Percentiles rank a stretch among this genome's conserved stretches.
Evolutionary conservation across 2,329 filamentous ascomycete genomes (phyloP).

Genomic region (Fusarium annulatum): DNA sequence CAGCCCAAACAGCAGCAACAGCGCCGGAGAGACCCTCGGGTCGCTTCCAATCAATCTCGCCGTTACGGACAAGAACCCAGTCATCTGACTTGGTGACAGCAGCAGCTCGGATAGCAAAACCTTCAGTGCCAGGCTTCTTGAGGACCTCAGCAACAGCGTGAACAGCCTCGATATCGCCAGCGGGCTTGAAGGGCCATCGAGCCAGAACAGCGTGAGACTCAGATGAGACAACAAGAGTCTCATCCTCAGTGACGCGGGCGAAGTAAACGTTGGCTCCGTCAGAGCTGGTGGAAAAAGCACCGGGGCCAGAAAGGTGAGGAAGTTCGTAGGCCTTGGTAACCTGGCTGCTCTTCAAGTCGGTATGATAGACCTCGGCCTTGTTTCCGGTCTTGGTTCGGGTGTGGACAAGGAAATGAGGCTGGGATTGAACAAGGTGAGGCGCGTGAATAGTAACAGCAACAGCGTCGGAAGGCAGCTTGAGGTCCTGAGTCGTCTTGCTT

Average conservation of each 20-base stretch:
- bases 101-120: conserved; percentile 82
- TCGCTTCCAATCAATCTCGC: conserved; percentile 81
- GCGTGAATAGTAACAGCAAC: conserved; percentile 75
- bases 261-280: conserved; percentile 88
- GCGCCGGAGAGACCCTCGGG: conserved; percentile 84
- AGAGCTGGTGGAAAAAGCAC: conserved; percentile 82
- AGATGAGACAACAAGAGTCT: conserved; percentile 80
- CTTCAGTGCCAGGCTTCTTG: conserved; percentile 70
- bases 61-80: conserved; percentile 87
- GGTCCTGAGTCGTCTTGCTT: conserved; percentile 66
- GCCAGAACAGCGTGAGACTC: conserved; percentile 80
- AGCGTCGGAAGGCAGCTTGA: conserved; percentile 61
- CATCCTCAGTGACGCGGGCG: conserved; percentile 80
- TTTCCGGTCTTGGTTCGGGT: conserved; percentile 76
- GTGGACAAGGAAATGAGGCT: conserved; percentile 87
- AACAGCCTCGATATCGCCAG: conserved; percentile 59
- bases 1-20: conserved; percentile 83
- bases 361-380: conserved; percentile 87
- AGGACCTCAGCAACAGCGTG: conserved; percentile 86
- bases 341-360: conserved; percentile 75
- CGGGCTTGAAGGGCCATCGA: conserved; percentile 72
- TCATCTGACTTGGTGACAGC: conserved; percentile 75
- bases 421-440: conserved; percentile 75
- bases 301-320: conserved; percentile 74
- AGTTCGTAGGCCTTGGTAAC: conserved; percentile 84